A percentile compares a stretch with the other conserved stretches of the same genome.
Conservation (phyloP, 805 yeast genomes). For the Starmerella stigmatis region DNA sequence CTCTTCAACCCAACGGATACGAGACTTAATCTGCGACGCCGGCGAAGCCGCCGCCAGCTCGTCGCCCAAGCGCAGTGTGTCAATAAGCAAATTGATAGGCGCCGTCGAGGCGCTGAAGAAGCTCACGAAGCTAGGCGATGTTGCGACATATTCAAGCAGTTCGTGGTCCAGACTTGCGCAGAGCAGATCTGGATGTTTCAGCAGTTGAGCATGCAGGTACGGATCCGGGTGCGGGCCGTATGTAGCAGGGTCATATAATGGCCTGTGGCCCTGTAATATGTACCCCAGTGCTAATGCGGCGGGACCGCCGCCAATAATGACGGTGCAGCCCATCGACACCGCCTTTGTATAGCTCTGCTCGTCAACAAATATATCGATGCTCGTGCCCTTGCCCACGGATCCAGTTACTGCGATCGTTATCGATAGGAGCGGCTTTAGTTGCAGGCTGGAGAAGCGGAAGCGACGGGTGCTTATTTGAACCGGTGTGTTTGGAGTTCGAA, state of each 20-base stretch:
- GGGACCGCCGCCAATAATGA: slow-evolving; percentile 29
- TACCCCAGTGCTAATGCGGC: slow-evolving; percentile 28
- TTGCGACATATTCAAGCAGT: slow-evolving; percentile 22
- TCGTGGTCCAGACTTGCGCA: slow-evolving; percentile 20
- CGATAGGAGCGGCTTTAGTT: too few species aligned
- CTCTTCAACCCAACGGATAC: slow-evolving; percentile 25
- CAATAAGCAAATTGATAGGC: slow-evolving; percentile 26
- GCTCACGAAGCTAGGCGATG: slow-evolving; percentile 9
- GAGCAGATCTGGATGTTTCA: slow-evolving; percentile 13
- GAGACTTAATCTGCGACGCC: slow-evolving; percentile 20
- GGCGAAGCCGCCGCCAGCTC: slow-evolving; percentile 21
- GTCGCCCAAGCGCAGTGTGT: slow-evolving; percentile 25
- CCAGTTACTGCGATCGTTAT: too few species aligned
- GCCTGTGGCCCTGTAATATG: slow-evolving; percentile 28
- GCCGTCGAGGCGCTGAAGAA: slow-evolving; percentile 21
- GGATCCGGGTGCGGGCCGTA: slow-evolving; percentile 28
- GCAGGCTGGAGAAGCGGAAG: too few species aligned
- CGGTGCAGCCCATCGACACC: slow-evolving; percentile 6
- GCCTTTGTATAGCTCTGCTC: neutral
- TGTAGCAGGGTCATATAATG: slow-evolving; percentile 24
- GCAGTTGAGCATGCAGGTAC: slow-evolving; percentile 23
- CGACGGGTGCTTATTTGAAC: too few species aligned
- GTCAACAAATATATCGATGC: too few species aligned
- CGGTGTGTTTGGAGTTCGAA: too few species aligned
- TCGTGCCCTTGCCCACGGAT: too few species aligned